Evolutionary conservation across 2,329 filamentous ascomycete species (phyloP), one percentile per base, ranked within the genome.

Genomic region (Neoascochyta sp.): DNA sequence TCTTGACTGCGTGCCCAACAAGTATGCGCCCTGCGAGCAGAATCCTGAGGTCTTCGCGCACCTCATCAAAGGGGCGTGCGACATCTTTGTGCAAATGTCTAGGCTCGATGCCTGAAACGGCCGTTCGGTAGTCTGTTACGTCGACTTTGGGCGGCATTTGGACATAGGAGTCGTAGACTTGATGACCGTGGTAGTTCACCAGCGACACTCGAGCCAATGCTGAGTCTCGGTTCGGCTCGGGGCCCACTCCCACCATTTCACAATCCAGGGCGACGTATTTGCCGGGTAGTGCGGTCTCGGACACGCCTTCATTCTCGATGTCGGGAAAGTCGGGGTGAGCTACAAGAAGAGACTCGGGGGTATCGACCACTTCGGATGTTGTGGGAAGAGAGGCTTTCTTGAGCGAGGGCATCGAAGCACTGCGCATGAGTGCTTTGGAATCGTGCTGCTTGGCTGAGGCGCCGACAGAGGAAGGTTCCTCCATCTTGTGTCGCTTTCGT

Each of bases 221-320:
- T 19, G 86, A 88, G 54, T 80, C 76, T 43, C 81, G 72, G 28
- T 78, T 78, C 3, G 76, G 68, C 21, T 66, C 60, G 5, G 77
- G 63, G 0, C 83, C 85, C 9, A 93, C 78, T 26, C 90, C 92
- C 15, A 98, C 92, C 92, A 98, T 98, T 67, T 98, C 92, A 63
- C 92, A 98, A 68, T 98, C 92, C 25, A 98, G 78, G 12, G 86
- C 84, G 22, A 98, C 68, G 60, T 94, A 98, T 71, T 92, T 94
- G 29, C 90, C 92, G 12, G 89, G 68, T 30, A 87, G 77, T 19
- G 83, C 66, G 5, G 73, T 76, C 14, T 68, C 62, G 41, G 57
- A 62, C 2, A 67, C 51, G 32, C 69, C 67, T 41, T 61, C 60
- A 41, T 72, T 71, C 32, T 61, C 54, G 26, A 64, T 47, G 27